phyloP scores from a whole-genome alignment of 495 filamentous ascomycete species.

The Tetracladium marchalianum region DNA sequence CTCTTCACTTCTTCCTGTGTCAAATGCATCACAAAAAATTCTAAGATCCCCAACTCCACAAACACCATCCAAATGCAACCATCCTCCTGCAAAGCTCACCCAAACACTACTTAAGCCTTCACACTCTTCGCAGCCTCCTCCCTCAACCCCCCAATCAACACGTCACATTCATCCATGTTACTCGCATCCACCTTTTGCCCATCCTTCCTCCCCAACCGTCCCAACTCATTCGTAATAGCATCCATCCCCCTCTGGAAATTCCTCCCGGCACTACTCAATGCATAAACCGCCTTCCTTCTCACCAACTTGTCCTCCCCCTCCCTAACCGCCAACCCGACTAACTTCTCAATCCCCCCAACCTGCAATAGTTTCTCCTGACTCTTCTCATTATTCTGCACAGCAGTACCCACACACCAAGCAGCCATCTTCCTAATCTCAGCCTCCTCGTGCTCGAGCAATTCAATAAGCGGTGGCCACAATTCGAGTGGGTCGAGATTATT shows the following conservation, averaged over 20 bases:
- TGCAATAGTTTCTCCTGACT: slow-evolving; percentile 69
- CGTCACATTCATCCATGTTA: slow-evolving; percentile 80
- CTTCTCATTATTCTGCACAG: slow-evolving; percentile 89
- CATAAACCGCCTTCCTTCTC: slow-evolving; percentile 81
- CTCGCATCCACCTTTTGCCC: slow-evolving; percentile 49
- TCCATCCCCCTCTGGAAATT: slow-evolving; percentile 79
- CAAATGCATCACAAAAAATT: no score
- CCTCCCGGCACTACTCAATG: slow-evolving; percentile 69
- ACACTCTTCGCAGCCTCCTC: slow-evolving; percentile 29
- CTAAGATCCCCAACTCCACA: not conserved
- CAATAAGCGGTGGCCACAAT: slow-evolving; percentile 72
- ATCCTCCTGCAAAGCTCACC: not conserved
- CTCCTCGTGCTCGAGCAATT: slow-evolving; percentile 56
- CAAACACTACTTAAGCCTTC: slow-evolving; percentile 2
- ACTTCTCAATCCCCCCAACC: slow-evolving; percentile 55
- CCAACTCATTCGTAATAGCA: slow-evolving; percentile 51
- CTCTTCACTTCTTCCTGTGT: no score
- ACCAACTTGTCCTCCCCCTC: slow-evolving; percentile 48
- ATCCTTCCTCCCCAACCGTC: slow-evolving; percentile 33
- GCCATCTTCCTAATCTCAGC: slow-evolving; percentile 66
- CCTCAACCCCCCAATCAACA: slow-evolving; percentile 56
- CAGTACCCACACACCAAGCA: slow-evolving; percentile 87
- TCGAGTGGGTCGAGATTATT: slow-evolving; percentile 74
- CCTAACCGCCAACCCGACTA: slow-evolving; percentile 51
- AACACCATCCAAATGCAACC: slow-evolving; percentile 14